Percentiles rank a stretch among this genome's conserved stretches.
Evolutionary conservation across 768 basidiomycete species (phyloP).

Genomic region (Tricholomella constricta): DNA sequence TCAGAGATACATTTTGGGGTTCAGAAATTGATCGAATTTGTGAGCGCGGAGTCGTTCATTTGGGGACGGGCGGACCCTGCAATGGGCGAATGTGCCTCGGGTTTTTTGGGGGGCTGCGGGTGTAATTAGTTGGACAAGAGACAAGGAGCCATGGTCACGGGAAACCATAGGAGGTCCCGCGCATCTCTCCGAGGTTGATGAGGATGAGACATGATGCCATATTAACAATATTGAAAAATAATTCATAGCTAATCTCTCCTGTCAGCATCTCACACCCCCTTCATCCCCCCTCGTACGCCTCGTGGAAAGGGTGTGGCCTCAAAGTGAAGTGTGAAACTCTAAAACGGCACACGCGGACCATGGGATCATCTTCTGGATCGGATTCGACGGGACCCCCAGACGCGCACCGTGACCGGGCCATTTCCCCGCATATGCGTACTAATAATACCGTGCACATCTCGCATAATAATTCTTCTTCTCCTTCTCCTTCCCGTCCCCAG

Average conservation of each 20-base stretch:
- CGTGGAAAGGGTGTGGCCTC: neutral
- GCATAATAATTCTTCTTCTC: neutral
- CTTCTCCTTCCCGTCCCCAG: neutral
- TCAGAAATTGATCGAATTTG: too few species aligned
- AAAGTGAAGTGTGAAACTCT: neutral
- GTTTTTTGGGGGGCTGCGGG: too few species aligned
- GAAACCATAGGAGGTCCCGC: neutral
- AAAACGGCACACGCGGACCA: neutral
- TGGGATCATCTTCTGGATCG: neutral
- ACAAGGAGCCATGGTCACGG: too few species aligned
- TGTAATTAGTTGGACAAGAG: too few species aligned
- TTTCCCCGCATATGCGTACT: neutral
- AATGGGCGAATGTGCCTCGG: too few species aligned
- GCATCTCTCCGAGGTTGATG: neutral
- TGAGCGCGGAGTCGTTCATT: too few species aligned
- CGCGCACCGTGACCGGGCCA: neutral
- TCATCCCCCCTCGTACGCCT: too few species aligned
- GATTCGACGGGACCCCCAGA: neutral
- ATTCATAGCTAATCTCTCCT: too few species aligned
- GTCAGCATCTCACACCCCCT: too few species aligned
- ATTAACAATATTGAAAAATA: too few species aligned
- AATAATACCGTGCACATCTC: neutral
- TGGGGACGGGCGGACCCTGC: too few species aligned
- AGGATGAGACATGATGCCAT: neutral
- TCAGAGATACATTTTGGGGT: neutral